Evolutionary conservation across 768 basidiomycete genomes (phyloP), one percentile per base, ranked within the genome.

Genomic region (Leccinum broughii): DNA sequence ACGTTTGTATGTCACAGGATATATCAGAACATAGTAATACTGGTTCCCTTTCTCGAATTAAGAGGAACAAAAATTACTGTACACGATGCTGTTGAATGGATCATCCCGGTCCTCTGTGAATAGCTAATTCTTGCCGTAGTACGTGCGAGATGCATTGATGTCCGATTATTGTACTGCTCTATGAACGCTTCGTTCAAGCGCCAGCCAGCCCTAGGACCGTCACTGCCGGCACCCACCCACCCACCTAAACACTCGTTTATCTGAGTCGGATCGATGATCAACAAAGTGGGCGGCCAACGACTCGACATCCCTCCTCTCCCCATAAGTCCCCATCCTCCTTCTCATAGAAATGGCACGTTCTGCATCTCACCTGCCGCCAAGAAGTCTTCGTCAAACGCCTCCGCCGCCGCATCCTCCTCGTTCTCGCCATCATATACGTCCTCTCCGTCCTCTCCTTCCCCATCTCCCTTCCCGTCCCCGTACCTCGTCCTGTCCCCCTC

Each of bases 341-440:
- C 3, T 71, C 68, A 88, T 70, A 88, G 72, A 73, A 85, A 90
- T 28, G 83, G 87, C 55, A 88, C 87, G 65, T 84, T 87, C 79
- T 84, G 85, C 90, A 91, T 93, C 78, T 94, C 91, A 10, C 86
- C 92, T 30, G 88, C 84, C 35, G 88, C 90, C 58, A 90, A 74
- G 62, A 93, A 72, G 71, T 92, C 90, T 66, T 92, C 90, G 64
- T 93, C 89, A 61, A 92, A 87, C 14, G 84, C 85, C 59, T 86
- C 86, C 64, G 90, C 89, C 24, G 82, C 88, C 57, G 83, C 85
- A 55, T 87, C 85, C 54, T 83, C 83, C 26, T 83, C 84, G 49
- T 84, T 81, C 57, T 81, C 80, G 7, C 70, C 75, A 9, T 74
- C 72, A 15, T 71, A 75, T 20, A 61, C 67, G 30, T 72, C 74